Base-by-base conservation (phyloP, 148 eudicot genomes). In the Camellia sinensis region DNA sequence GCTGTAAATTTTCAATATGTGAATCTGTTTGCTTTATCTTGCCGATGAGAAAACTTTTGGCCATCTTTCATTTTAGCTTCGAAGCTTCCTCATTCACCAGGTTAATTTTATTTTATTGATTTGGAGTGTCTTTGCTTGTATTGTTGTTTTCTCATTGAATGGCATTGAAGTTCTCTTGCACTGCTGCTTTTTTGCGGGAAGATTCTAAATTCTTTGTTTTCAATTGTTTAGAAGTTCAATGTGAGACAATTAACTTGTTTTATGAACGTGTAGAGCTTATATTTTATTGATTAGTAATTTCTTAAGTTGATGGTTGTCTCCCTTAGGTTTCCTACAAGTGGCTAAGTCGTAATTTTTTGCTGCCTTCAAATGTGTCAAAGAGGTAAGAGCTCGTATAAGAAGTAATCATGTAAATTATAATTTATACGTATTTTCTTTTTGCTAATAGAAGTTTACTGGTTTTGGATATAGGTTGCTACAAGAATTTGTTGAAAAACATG, bases 261-360 rank as follows among this genome's bases (percentile, higher is more conserved):
- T 46, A 50, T 71, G 37, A 79, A 62, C n/a, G 21, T 62, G 7
- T 41, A 18, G 22, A 44, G 40, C 29, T 43, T 75, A 2, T 43
- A 53, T 19, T 67, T 6, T 74, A 57, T 56, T 76, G 12, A 11
- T 77, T 66, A 18, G 62, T 18, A 10, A 60, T 52, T 15, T 66
- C 22, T 66, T 66, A 5, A 13, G 74, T 60, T 43, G 44, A 70
- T 46, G 71, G 50, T 4, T 29, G 37, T 84, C 53, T 44, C 53
- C 43, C 15, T 18, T 87, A 96, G 98, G 98, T 97, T 79, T 97
- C 99, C 52, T 97, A 94, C 85, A 97, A 97, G 88, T 97, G 99
- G 99, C 87, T 97, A 60, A 97, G 99, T 84, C 97, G 97, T 2
- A 94, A 97, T 66, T 94, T 88, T 83, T 84, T 89, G 89, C 93